phyloP scores from a whole-genome alignment of 345 rosid genomes.

The Brassica rapa region DNA sequence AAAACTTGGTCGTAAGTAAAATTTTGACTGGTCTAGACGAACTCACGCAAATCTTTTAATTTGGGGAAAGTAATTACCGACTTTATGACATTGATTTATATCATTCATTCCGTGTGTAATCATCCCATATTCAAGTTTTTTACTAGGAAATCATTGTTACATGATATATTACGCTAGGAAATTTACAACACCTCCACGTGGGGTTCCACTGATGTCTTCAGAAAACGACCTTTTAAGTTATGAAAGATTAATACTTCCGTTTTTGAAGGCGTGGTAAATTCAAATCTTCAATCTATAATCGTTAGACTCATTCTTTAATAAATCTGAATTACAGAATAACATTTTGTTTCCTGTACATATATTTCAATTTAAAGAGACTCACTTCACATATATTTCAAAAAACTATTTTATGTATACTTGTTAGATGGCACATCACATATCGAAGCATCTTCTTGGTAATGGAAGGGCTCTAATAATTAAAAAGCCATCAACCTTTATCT shows the following conservation, averaged over 20 bases:
- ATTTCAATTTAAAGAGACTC: no score
- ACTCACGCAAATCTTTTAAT: neutral
- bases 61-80: neutral
- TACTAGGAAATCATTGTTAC: neutral
- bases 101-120: neutral
- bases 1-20: neutral
- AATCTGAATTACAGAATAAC: no score
- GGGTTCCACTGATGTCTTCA: neutral
- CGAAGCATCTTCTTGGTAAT: constrained; percentile 21
- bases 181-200: neutral
- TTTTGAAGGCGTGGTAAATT: neutral
- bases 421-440: constrained; percentile 5
- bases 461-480: neutral
- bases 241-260: neutral
- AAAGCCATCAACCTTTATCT: constrained; percentile 30
- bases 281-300: no score
- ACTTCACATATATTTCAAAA: neutral
- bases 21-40: constrained; percentile 7
- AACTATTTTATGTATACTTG: neutral
- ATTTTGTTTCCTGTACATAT: no score
- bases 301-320: no score
- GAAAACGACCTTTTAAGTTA: neutral
- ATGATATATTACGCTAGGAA: neutral
- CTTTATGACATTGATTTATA: neutral
- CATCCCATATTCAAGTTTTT: neutral